Evolutionary conservation across 2,329 filamentous ascomycete species (phyloP).

Genomic region (Aspergillus sclerotialis): DNA sequence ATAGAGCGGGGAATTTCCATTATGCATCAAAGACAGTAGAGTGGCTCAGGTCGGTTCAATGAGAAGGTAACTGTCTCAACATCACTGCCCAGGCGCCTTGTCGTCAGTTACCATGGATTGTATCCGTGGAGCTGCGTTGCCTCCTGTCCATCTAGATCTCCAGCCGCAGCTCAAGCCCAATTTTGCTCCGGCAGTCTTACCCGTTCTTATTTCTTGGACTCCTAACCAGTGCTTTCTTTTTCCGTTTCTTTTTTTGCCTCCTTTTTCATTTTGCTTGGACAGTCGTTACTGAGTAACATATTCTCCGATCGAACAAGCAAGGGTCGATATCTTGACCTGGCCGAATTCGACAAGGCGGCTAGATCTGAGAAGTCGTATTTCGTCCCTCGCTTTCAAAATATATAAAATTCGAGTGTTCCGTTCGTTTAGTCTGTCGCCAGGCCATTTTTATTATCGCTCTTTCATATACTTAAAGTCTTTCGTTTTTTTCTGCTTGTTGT

Average conservation of each 20-base stretch:
- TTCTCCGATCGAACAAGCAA: conserved; percentile 14
- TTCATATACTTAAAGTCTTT: conserved; percentile 6
- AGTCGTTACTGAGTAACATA: not conserved
- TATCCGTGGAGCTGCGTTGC: no score
- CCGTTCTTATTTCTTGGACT: not conserved
- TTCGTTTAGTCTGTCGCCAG: conserved; percentile 1
- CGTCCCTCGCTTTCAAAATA: conserved; percentile 10
- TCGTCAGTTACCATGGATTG: not conserved
- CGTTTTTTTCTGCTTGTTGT: conserved; percentile 5
- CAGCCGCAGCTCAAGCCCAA: conserved; percentile 7
- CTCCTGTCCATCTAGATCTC: conserved; percentile 16
- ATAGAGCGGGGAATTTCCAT: conserved; percentile 12
- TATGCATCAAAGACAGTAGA: conserved; percentile 11
- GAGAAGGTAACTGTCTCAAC: not conserved
- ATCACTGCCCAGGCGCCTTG: no score
- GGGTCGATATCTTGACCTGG: conserved; percentile 13
- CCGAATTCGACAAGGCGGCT: conserved; percentile 12
- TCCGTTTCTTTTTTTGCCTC: conserved; percentile 4
- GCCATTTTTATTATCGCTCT: conserved; percentile 4
- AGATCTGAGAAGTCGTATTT: conserved; percentile 12
- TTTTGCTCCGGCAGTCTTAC: not conserved
- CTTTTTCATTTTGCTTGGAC: conserved; percentile 11
- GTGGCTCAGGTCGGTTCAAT: not conserved
- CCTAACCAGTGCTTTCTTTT: not conserved
- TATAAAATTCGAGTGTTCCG: conserved; percentile 16